phyloP scores from a whole-genome alignment of 345 rosid genomes.

The Alliaria petiolata region DNA sequence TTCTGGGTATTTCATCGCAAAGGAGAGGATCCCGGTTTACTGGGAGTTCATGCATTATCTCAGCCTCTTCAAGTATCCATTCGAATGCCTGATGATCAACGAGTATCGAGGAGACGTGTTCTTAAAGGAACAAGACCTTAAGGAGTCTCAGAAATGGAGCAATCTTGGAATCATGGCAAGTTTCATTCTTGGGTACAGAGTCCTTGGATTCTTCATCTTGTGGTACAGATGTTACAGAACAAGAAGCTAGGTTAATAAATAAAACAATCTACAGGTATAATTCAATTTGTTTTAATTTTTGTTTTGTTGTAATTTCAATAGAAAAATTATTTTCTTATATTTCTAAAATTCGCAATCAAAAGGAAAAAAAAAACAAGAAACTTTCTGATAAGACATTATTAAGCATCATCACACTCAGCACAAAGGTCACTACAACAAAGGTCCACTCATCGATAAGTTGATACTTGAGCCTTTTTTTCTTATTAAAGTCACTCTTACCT shows the following conservation, averaged over 20 bases:
- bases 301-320: slow-evolving; percentile 13
- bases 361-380: not conserved
- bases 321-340: not conserved
- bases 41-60: slow-evolving; percentile 88
- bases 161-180: slow-evolving; percentile 66
- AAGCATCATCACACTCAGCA: slow-evolving; percentile 7
- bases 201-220: slow-evolving; percentile 64
- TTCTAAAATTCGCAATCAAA: too few species aligned
- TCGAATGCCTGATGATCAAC: slow-evolving; percentile 73
- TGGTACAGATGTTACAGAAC: slow-evolving; percentile 64
- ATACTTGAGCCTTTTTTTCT: slow-evolving; percentile 10
- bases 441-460: slow-evolving; percentile 1
- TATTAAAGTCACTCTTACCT: slow-evolving; percentile 1
- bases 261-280: not conserved
- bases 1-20: slow-evolving; percentile 74
- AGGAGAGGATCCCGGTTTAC: slow-evolving; percentile 64
- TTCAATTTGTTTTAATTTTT: slow-evolving; percentile 20
- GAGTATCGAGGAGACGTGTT: slow-evolving; percentile 54
- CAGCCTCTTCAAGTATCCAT: slow-evolving; percentile 60
- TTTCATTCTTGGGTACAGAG: slow-evolving; percentile 72
- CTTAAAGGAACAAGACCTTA: slow-evolving; percentile 54
- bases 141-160: slow-evolving; percentile 69
- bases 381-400: slow-evolving; percentile 21
- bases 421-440: too few species aligned
- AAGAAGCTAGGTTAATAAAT: slow-evolving; percentile 39